Base-by-base conservation (phyloP, 306 rosid species). In the Spatholobus suberectus region DNA sequence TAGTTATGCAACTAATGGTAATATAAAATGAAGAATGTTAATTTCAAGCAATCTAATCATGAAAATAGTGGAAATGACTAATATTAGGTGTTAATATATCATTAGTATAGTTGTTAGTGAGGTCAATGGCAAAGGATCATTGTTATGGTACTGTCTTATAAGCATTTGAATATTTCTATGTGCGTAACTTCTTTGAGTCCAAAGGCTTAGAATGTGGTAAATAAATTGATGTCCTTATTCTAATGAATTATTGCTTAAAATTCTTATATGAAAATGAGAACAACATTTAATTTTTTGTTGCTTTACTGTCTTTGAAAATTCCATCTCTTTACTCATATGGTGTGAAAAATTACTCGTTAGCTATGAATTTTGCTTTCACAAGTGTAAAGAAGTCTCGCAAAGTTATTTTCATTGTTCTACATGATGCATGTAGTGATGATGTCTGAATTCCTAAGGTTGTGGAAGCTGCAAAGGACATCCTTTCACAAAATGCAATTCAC, bases 351-450 rank as follows among this genome's bases (percentile, higher is more conserved):
- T 49, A 20, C 32, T 52, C 8, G 12, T 47, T 40, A 70, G 70
- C 58, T 6, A 20, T 17, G 47, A 75, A 0, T 78, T 78, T 78
- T 79, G 59, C 68, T 79, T 84, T 85, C 44, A 59, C 83, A 91
- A 97, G 98, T 82, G 98, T 92, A 27, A 90, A 94, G 86, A 84
- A 83, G 82, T 82, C 96, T 65, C 96, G 94, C 8, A 90, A 91
- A 79, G 94, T 88, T 85, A 85, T 92, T 74, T 91, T 89, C 73
- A 81, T 92, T 26, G 96, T 92, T 81, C 83, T 94, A n/a, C 82
- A 43, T 13, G 94, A 91, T 81, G 93, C 97, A 27, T 92, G 93
- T 73, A 73, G 76, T 17, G 90, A 92, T 65, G 97, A 92, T 0
- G 98, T 94, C 86, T 82, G 94, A 70, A 77, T 90, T 79, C 79